These are phyloP conservation scores for Tuber brumale DNA, from an alignment of 495 filamentous ascomycete genomes.

Conservation along the genomic window DNA sequence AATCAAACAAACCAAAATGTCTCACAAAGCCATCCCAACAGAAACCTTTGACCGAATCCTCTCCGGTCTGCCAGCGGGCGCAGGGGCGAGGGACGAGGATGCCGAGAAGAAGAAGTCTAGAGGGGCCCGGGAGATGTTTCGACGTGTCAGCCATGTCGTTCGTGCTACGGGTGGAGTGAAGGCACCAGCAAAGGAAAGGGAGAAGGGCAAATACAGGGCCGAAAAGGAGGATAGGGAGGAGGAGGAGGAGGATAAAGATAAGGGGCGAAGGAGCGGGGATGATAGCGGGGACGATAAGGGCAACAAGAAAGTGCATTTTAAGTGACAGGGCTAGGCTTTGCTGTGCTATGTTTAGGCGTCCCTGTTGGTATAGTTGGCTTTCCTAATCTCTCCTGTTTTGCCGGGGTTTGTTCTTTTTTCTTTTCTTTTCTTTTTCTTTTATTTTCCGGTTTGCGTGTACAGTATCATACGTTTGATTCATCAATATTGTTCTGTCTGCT, in stretches of 20 bases:
- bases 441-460: neutral
- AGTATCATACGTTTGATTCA: neutral
- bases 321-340: neutral
- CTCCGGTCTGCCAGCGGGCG: neutral
- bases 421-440: neutral
- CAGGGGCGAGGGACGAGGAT: neutral
- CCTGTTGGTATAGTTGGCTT: neutral
- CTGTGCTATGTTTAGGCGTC: neutral
- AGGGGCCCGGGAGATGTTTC: neutral
- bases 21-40: neutral
- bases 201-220: neutral
- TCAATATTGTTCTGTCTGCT: neutral
- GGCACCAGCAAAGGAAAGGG: neutral
- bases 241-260: neutral
- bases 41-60: constrained; percentile 3
- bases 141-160: neutral
- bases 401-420: neutral
- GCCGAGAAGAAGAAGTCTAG: neutral
- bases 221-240: neutral
- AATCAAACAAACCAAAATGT: neutral
- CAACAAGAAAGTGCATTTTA: constrained; percentile 1
- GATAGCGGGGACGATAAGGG: neutral
- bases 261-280: neutral
- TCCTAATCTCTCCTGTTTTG: neutral
- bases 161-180: neutral